Base-by-base conservation (phyloP, 140 eudicot genomes). In the Anethum foeniculum region DNA sequence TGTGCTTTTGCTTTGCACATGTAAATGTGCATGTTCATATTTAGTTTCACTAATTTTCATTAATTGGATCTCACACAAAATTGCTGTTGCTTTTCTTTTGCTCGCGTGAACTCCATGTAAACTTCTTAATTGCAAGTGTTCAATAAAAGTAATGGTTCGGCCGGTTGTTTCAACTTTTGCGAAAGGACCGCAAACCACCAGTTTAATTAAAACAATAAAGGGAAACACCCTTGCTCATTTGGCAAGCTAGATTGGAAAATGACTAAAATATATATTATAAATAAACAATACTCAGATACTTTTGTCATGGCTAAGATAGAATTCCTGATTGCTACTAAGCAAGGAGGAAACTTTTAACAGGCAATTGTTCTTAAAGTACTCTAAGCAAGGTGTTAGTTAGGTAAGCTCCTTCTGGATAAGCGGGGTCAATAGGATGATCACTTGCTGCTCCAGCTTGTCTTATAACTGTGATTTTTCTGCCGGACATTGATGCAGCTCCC, bases 321-420 rank as follows among this genome's bases (percentile, higher is more conserved):
- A 62, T 3, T 25, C 34, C 69, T 62, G 34, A 62, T 62, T 3
- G 12, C 30, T 7, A 0, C 34, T 25, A 25, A 9, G 11, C 10
- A n/a, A 6, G 69, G 34, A 30, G 34, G 0, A 56, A 62, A 25
- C 69, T 10, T 10, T 25, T 0, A 11, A 10, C 18, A 32, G 41
- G 43, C 74, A 68, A 30, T 68, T 15, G 15, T 68, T 23, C 23
- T n/a, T 74, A 74, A 6, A 74, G 56, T 25, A 74, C 58, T 46
- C 78, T 44, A 25, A 46, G 78, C 84, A 95, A 80, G 68, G 90
- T 41, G 76, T 92, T 95, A 75, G 99, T 85, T 76, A 95, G 99
- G 82, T 95, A 92, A 27, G 90, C 97, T 43, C 99, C 99, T 77
- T 92, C 99, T 0, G 97, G 97, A 86, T 95, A 95, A 12, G 96